Evolutionary conservation across 2,329 filamentous ascomycete genomes (phyloP), one percentile per base, ranked within the genome.

Genomic region (Ophiocordyceps australis): DNA sequence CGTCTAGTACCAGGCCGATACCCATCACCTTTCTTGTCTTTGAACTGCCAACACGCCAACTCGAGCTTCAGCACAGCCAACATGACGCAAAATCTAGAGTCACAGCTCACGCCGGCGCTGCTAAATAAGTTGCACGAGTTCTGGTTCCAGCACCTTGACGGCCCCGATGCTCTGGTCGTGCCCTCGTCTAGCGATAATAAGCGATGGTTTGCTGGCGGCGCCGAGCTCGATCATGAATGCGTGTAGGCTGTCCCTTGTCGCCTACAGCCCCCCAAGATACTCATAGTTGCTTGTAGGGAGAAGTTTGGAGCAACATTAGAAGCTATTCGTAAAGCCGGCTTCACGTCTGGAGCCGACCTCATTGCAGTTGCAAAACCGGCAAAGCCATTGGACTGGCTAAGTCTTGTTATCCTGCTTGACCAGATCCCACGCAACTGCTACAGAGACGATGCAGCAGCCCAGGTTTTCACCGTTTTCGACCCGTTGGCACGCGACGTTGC

Each of bases 401-500:
- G 55, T 23, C 40, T 74, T 0, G 37, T 69, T 5, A 35, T 76
- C 3, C 51, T 76, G 3, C 54, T 76, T 3, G 72, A 76, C 33
- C 71, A 76, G 38, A 53, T 75, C 22, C 55, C 70, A 0, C 60
- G 72, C 3, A 74, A 76, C 38, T 55, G 65, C 33, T 70, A 62
- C 45, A 65, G 72, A 10, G 57, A 52, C 1, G 46, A 50, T 1
- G 44, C 64, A 14, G 42, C 51, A 1, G 33, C 26, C 3, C 22
- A 60, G 3, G 45, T 62, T 9, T 74, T 72, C 38, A 46, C 30
- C 2, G 54, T 62, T 34, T 74, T 69, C 34, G 70, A 75, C 35
- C 56, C 55, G 6, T 45, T 75, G 3, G 54, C 61, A 0, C 45
- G 46, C n/a, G 47, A 57, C 3, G 39, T 73, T 6, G 39, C 56